Base-by-base conservation (phyloP, 2,329 filamentous ascomycete species). In the Chalara sp. region DNA sequence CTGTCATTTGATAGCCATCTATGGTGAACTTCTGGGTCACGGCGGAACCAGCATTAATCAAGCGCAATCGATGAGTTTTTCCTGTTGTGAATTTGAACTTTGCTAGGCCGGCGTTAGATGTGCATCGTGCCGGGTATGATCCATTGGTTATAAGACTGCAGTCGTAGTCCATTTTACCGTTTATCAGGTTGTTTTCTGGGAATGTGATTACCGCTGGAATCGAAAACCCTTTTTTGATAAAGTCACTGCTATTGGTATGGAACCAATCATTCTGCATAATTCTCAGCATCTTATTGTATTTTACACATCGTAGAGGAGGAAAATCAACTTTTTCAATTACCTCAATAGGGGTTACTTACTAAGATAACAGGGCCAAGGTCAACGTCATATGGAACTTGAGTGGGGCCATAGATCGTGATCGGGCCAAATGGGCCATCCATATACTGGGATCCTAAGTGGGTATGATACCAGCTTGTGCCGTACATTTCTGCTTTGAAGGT, bases 361-460 rank as follows among this genome's bases (percentile, higher is more conserved):
- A 67, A 50, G 21, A 65, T 56, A 2, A 86, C 58, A 10, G 73
- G 66, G 3, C 84, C 83, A 0, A 85, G 68, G 58, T 87, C 84
- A 46, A 76, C 71, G 53, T 87, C 81, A 57, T 84, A 85, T 58
- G 80, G 43, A 6, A 73, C 70, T 2, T 76, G 75, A 0, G 74
- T 72, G 0, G 81, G 81, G 0, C 81, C 82, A 49, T 83, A 72
- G 57, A 86, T 80, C n/a, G 84, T 66, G 33, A 87, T 77, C 2
- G 73, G 74, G 0, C 83, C 83, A 31, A 78, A 70, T 0, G 84
- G 66, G 1, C 83, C 83, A 57, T 61, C 65, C 21, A 57, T 72
- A 53, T 73, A 71, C 56, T 75, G 72, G 31, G 66, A 62, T 39
- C 69, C 69, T 57, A 78, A 78, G 61, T 85, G 81, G 1, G 76